A percentile compares a stretch with the other conserved stretches of the same genome.
Evolutionary conservation across 805 yeast species (phyloP).

Genomic region (Tanozyma kutaoensis): DNA sequence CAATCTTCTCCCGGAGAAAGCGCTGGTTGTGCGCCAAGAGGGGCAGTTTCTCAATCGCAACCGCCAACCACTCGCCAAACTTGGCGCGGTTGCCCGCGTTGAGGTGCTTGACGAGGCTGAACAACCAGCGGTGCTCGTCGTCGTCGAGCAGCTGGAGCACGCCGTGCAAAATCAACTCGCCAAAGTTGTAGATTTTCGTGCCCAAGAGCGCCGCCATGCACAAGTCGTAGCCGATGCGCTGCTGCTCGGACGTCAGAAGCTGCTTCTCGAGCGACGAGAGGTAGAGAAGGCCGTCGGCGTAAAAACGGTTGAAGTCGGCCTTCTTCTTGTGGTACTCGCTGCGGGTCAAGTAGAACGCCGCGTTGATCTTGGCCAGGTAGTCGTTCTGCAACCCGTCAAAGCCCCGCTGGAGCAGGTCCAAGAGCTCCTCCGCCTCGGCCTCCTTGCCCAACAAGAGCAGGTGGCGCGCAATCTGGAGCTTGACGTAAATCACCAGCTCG

Average conservation of each 20-base stretch:
- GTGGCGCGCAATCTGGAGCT: slow-evolving; percentile 61
- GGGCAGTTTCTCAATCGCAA: slow-evolving; percentile 31
- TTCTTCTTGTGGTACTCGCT: slow-evolving; percentile 64
- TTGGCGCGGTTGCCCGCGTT: slow-evolving; percentile 64
- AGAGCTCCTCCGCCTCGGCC: slow-evolving; percentile 48
- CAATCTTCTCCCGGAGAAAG: slow-evolving; percentile 79
- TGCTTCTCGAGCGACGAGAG: slow-evolving; percentile 54
- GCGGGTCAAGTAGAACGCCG: slow-evolving; percentile 71
- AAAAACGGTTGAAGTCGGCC: slow-evolving; percentile 70
- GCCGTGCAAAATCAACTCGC: slow-evolving; percentile 87
- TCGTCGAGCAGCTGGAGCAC: slow-evolving; percentile 43
- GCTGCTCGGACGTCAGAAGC: slow-evolving; percentile 26
- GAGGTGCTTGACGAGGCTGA: slow-evolving; percentile 52
- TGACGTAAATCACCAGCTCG: slow-evolving; percentile 36
- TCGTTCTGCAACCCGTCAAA: slow-evolving; percentile 23
- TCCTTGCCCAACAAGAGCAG: slow-evolving; percentile 40
- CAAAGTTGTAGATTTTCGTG: slow-evolving; percentile 87
- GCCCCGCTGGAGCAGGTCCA: slow-evolving; percentile 46
- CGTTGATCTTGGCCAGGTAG: slow-evolving; percentile 45
- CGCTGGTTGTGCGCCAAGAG: slow-evolving; percentile 42
- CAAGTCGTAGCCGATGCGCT: slow-evolving; percentile 48
- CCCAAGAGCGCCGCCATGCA: slow-evolving; percentile 82
- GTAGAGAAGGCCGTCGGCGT: slow-evolving; percentile 69
- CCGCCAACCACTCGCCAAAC: slow-evolving; percentile 40
- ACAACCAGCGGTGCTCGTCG: slow-evolving; percentile 53